Evolutionary conservation across 78 protist species (phyloP), one percentile per base, ranked within the genome.

Genomic region (Tieghemostelium lacteum): DNA sequence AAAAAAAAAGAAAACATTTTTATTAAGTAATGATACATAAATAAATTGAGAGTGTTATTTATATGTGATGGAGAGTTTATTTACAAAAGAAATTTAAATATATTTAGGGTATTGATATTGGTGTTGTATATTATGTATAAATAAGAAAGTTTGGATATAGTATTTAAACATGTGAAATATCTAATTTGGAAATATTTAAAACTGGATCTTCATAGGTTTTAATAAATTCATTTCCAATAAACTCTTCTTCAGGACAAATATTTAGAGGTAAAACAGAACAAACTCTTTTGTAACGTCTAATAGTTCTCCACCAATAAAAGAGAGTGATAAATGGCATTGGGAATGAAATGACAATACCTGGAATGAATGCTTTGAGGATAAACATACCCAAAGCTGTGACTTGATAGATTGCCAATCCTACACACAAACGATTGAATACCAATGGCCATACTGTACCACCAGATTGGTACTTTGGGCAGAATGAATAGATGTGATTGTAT

Each of bases 371-470:
- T 83, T 69, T 69, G 16, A 83, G 33, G n/a, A 83, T 24, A n/a
- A 83, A 83, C 12, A 69, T 54, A 42, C 91, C 91, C 37, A 83
- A 57, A 3, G 71, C 78, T 3, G 91, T 83, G 2, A 83, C 28
- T 58, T 83, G 91, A 58, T 83, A 83, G 67, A 83, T 83, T 2
- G 33, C 78, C 45, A 83, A 69, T n/a, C 91, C 91, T 31, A 83
- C 50, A 60, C 91, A 83, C 2, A 83, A 26, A 55, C 91, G 64
- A 70, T 83, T 83, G 72, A 83, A 83, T n/a, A 83, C 91, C 61
- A 83, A 58, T 58, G 77, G 91, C 76, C 76, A 83, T 0, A 83
- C 58, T 12, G 54, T 60, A 39, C 91, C 91, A 70, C 91, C 91
- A 0, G 78, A 40, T 83, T 83, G 91, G 31, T 83, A 83, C 19